Base-by-base conservation (phyloP, 2,329 filamentous ascomycete species). In the Gnomoniopsis sp. region DNA sequence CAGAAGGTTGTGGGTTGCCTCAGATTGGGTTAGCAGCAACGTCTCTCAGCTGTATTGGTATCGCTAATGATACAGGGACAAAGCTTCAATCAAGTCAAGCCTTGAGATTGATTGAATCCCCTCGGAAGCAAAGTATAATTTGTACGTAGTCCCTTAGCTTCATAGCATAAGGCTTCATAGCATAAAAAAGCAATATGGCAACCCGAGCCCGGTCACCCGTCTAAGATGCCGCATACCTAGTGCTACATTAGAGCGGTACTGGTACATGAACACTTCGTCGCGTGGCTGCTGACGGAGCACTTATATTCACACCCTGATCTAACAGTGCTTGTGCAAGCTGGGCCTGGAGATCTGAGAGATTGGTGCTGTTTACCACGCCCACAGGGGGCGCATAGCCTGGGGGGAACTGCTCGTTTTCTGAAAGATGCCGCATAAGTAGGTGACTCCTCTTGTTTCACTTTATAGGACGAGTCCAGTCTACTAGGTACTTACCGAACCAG, bases 401-500 rank as follows among this genome's bases (percentile, higher is more conserved):
- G n/a, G 59, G 52, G 10, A 61, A 59, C 10, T 54, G 59, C 34
- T 61, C 59, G 12, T 61, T 52, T 26, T 61, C 59, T 61, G 34
- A 6, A 12, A 12, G 15, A 8, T 15, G 15, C 15, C 34, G 15
- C 17, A 33, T 15, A 46, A n/a, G 12, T 6, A 47, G 6, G 11
- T 23, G 23, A 34, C 50, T 26, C 46, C 48, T 19, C 47, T 12
- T 7, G 21, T 23, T 34, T 2, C 1, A 15, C 2, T n/a, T 7
- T 3, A 14, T 15, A 6, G 46, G 1, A 53, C 14, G 10, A 41
- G 14, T 34, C 3, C 2, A 26, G 3, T 1, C 6, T 12, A 15
- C 11, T 11, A 4, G 14, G 3, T 15, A 66, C 72, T 64, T 63
- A 77, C 75, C 67, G 50, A 80, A 78, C 60, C 78, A 78, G 52